Evolutionary conservation across 805 yeast genomes (phyloP), one percentile per base, ranked within the genome.

Genomic region (Phaffomyces opuntiae): DNA sequence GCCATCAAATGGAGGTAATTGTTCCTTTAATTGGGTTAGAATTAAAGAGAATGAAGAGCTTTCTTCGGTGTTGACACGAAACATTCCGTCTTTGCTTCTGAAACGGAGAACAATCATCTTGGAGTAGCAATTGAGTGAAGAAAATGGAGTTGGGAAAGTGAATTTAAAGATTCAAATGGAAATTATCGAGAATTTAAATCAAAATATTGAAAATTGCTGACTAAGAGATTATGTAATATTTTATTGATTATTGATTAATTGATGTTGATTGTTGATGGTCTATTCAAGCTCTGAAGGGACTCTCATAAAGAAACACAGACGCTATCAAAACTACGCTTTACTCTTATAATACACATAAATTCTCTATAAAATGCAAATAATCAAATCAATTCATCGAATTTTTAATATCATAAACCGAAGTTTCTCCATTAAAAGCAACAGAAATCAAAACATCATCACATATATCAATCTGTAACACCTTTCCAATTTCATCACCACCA

Each of bases 21-120:
- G 49, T 24, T 50, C 53, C 6, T 56, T 33, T 26, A 78, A 62
- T 41, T 67, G 64, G 25, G 69, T 73, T 25, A 80, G 51, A 1
- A 77, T 75, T 0, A 54, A 53, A 5, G 63, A 58, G 49, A 86
- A 78, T 9, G 67, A 66, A 19, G 69, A 71, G 1, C 54, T 40
- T 4, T 69, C 64, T 25, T 77, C 78, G 27, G 76, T 78, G 25
- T 67, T 61, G 33, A 86, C 74, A 45, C 98, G 75, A 60, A 78
- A 79, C 76, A 80, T 83, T 9, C 98, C 98, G 53, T 86, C 85
- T 57, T 78, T 87, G 27, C 93, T 73, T 58, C 96, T 75, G 65
- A 93, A 87, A 57, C 99, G 72, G 21, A 85, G 67, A 9, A 41
- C 39, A 16, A 42, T 36, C 44, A 39, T 43, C 32, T 24, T 34